Evolutionary conservation across 306 rosid species (phyloP), one percentile per base, ranked within the genome.

Genomic region (Lithocarpus polystachyus): DNA sequence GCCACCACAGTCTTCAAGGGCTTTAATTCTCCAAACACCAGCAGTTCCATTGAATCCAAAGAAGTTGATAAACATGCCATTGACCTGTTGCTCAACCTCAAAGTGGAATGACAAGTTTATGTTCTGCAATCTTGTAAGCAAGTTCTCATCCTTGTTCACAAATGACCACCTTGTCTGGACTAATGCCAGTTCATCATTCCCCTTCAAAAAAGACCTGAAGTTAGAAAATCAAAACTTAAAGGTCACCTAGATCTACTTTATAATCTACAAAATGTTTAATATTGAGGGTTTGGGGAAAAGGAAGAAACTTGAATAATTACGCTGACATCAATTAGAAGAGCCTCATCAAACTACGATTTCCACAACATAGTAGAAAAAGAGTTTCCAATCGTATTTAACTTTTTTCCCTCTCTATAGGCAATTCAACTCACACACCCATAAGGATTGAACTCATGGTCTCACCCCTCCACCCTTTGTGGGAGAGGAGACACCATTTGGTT

Each of bases 1-100:
- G 78, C 99, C 98, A 73, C 98, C 99, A 77, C 97, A 91, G 19
- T 95, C 99, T 89, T 93, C 97, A 74, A 95, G 89, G 73, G 99
- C 99, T 84, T 88, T 91, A 81, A 95, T 89, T 84, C 94, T 91
- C 99, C 99, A 95, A 28, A 95, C 99, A 79, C 99, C 98, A 79
- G 97, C 98, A 60, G 98, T 93, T 77, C 99, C 98, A 78, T 95
- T 95, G 80, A 95, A 95, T 68, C 99, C 99, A 88, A 95, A 95
- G 80, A 95, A 95, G 88, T 95, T 90, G 68, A 95, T 75, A 83
- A 90, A 93, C 80, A 91, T 73, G 31, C 98, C 91, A 87, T 95
- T 95, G 81, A 95, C 99, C 86, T 95, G 98, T 78, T 95, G 99
- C 82, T 95, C 99, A 78, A 93, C 97, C 88, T 95, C 99, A 77